phyloP scores from a whole-genome alignment of 2,329 filamentous ascomycete genomes.

The Diaporthe velutina region DNA sequence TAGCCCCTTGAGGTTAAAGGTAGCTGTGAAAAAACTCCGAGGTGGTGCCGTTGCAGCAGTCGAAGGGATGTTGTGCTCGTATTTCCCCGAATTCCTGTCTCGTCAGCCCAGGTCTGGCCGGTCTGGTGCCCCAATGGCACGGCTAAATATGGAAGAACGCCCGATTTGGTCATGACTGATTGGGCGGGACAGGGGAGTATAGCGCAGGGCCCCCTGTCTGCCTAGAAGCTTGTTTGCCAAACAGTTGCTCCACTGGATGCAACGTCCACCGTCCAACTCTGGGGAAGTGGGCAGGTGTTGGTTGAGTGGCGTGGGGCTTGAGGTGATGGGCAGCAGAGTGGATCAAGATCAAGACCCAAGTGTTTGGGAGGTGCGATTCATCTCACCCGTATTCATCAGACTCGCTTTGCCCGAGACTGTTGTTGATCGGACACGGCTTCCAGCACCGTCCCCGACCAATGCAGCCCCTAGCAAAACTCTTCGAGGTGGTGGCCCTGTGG shows the following conservation, averaged over 20 bases:
- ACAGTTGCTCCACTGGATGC: constrained; percentile 20
- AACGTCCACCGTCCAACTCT: constrained; percentile 20
- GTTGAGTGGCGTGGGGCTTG: background rate
- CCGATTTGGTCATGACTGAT: constrained; percentile 12
- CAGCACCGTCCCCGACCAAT: background rate
- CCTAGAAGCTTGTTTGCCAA: constrained; percentile 31
- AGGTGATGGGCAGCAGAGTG: constrained; percentile 3
- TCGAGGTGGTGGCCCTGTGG: background rate
- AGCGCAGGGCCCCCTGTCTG: background rate
- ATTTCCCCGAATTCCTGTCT: constrained; percentile 20
- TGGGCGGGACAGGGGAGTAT: background rate
- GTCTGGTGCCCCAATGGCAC: background rate
- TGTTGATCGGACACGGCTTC: background rate
- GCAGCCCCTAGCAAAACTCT: constrained; percentile 17
- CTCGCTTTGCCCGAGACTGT: background rate
- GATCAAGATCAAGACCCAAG: background rate
- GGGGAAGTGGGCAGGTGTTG: constrained; percentile 17
- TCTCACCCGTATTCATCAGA: background rate
- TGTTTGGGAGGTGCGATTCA: no score
- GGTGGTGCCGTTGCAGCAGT: no score
- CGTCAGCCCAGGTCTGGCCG: constrained; percentile 17
- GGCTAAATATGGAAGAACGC: constrained; percentile 18
- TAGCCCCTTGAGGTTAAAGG: no score
- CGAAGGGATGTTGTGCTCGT: background rate
- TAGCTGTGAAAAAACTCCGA: no score